phyloP scores from a whole-genome alignment of 2,329 filamentous ascomycete genomes.

The Diaporthe helianthi region DNA sequence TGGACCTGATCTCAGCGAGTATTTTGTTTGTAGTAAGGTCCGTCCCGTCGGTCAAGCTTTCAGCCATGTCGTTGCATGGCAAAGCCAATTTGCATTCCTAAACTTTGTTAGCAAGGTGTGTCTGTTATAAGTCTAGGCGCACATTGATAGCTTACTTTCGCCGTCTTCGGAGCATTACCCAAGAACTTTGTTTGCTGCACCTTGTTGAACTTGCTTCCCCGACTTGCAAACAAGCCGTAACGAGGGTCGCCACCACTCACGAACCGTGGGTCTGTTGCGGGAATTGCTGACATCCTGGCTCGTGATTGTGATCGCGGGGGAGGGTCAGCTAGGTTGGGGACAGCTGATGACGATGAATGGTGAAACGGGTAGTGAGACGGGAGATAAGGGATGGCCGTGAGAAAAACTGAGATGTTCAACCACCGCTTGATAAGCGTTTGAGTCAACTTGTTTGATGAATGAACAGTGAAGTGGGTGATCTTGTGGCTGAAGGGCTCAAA shows the following conservation, averaged over 20 bases:
- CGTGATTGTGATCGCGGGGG: too few species aligned
- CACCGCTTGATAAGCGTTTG: not conserved
- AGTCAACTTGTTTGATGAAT: not conserved
- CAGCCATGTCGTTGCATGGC: constrained; percentile 10
- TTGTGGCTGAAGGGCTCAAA: not conserved
- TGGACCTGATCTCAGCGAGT: constrained; percentile 15
- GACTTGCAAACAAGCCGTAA: not conserved
- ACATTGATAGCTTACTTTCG: not conserved
- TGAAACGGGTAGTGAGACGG: not conserved
- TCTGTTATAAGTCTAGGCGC: not conserved
- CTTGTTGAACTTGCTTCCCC: not conserved
- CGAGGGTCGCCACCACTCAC: not conserved
- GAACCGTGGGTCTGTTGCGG: not conserved
- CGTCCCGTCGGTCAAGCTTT: constrained; percentile 10
- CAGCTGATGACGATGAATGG: not conserved
- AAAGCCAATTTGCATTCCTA: constrained; percentile 23
- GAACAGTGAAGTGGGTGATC: not conserved
- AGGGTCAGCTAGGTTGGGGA: not conserved
- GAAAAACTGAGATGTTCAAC: not conserved
- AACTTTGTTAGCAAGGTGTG: not conserved
- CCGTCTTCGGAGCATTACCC: not conserved
- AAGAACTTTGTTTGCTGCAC: constrained; percentile 20
- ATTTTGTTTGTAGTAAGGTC: constrained; percentile 13
- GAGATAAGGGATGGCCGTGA: not conserved
- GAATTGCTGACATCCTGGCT: not conserved